phyloP scores from a whole-genome alignment of 495 filamentous ascomycete genomes.

The Neurospora sp. region DNA sequence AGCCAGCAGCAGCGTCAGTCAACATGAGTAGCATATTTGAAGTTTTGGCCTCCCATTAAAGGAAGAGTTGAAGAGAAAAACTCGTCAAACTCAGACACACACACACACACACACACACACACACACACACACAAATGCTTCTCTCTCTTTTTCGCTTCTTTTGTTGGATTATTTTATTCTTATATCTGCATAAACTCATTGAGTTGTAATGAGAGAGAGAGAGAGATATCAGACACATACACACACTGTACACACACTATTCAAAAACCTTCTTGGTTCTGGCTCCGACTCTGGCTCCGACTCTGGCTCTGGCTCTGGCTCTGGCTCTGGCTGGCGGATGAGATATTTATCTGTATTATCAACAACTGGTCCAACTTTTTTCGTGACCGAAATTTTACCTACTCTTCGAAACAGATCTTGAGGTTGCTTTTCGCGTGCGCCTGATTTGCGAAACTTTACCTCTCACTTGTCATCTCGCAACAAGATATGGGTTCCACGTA shows the following conservation, averaged over 20 bases:
- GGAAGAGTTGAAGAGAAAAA: not conserved
- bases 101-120: too few species aligned
- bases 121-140: not conserved
- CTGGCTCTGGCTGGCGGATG: too few species aligned
- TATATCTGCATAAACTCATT: not conserved
- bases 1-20: constrained; percentile 5
- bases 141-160: not conserved
- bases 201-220: not conserved
- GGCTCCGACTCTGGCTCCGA: not conserved
- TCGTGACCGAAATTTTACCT: too few species aligned
- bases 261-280: not conserved
- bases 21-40: constrained; percentile 31
- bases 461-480: too few species aligned
- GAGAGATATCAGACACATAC: not conserved
- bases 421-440: too few species aligned
- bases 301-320: not conserved
- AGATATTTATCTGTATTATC: too few species aligned
- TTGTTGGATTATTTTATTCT: not conserved
- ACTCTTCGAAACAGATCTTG: too few species aligned
- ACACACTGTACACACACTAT: not conserved
- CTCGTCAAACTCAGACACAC: not conserved
- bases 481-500: too few species aligned
- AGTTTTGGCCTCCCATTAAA: constrained; percentile 17
- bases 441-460: too few species aligned
- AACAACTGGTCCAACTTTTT: too few species aligned